Percentiles rank a stretch among this genome's conserved stretches.
These are phyloP conservation scores for Microbotryum scabiosae DNA, from an alignment of 1,284 basidiomycete genomes.

Conservation along the genomic window DNA sequence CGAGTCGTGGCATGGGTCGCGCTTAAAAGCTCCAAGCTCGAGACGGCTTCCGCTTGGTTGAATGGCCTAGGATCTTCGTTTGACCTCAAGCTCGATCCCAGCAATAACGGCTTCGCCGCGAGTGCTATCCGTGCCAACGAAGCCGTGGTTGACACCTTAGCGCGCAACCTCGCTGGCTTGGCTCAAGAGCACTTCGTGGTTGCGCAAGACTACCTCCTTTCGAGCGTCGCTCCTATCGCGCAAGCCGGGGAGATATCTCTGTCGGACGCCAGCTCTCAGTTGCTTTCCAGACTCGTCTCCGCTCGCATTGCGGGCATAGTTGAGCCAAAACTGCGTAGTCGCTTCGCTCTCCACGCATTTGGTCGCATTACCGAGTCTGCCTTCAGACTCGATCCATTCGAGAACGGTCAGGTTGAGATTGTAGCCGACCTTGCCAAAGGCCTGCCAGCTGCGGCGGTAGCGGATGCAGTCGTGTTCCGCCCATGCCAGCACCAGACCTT, in stretches of 20 bases:
- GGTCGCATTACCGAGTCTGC: not conserved
- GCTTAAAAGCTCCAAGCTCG: conserved; percentile 15
- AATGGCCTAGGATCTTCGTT: conserved; percentile 3
- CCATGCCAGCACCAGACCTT: conserved; percentile 34
- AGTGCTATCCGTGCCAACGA: conserved; percentile 2
- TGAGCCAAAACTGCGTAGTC: conserved; percentile 8
- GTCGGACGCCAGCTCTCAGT: not conserved
- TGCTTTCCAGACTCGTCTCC: conserved; percentile 13
- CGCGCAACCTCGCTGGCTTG: conserved; percentile 20
- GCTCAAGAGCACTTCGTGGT: not conserved
- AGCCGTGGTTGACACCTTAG: conserved; percentile 14
- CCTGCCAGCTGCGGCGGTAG: not conserved
- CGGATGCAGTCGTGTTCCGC: conserved; percentile 32
- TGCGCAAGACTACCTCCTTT: conserved; percentile 18
- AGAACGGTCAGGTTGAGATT: not conserved
- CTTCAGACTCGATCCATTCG: conserved; percentile 5
- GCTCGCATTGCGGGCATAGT: conserved; percentile 10
- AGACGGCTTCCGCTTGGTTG: conserved; percentile 17
- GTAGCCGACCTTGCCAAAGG: not conserved
- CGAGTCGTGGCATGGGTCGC: not conserved
- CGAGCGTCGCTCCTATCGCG: too few species aligned
- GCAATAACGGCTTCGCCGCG: not conserved
- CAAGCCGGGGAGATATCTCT: not conserved
- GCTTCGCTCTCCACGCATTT: conserved; percentile 5
- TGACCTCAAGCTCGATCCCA: not conserved